Base-by-base conservation (phyloP, 2,329 filamentous ascomycete genomes). In the Diaporthe destruens region DNA sequence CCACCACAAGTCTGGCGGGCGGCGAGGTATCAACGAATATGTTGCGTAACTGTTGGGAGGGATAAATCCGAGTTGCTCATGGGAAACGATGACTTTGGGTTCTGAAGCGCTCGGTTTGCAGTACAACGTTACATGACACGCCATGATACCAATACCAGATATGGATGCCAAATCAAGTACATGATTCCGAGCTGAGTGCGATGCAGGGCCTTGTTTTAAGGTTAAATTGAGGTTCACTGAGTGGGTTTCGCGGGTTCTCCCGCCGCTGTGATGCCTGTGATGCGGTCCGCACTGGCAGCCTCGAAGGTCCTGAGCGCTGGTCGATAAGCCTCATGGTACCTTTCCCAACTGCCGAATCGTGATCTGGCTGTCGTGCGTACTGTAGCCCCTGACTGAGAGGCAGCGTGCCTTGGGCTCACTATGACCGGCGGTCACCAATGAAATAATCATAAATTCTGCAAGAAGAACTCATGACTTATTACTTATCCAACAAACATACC, bases 161-260 rank as follows among this genome's bases (percentile, higher is more conserved):
- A 2, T 49, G 42, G 20, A 47, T 12, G 11, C 12, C 12, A 36
- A 29, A 18, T 36, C 7, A 65, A 65, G n/a, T 18, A 18, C 3
- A n/a, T n/a, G n/a, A n/a, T 8, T 8, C 20, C 6, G 20, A 51
- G 44, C 18, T 25, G 16, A 3, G 20, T 49, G n/a, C 29, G 29
- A 32, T 16, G 2, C 18, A 39, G 47, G 7, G 32, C 47, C n/a
- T 66, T 66, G 18, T 53, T 53, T 53, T 53, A 66, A 66, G 61
- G 44, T 66, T 53, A 53, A 53, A 39, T 25, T 20, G 47, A 25
- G 7, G 39, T 25, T 39, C 2, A 0, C 29, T 18, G n/a, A 29
- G 61, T 66, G 61, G 47, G 47, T n/a, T 65, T 53, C 47, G 32
- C 47, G 61, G 61, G 34, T 66, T 32, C 61, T 66, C 61, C 61